Evolutionary conservation across 1,284 basidiomycete species (phyloP), one percentile per base, ranked within the genome.

Genomic region (Sanghuangporus sanghuang): DNA sequence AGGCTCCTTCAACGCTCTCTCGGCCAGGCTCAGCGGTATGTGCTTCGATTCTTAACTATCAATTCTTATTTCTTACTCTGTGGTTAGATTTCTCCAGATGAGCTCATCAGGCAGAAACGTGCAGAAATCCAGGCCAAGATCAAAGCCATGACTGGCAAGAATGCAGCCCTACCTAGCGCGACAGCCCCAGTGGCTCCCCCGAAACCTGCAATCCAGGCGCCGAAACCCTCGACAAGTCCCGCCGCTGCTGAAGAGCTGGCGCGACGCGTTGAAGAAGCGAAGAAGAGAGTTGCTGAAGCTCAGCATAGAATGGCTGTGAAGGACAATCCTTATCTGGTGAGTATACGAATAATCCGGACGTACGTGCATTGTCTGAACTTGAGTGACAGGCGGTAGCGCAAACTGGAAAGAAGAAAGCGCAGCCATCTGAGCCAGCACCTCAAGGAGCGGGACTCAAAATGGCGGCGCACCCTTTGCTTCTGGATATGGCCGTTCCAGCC

Each of bases 91-190:
- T 78, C 81, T 54, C 75, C 77, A 69, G 81, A 83, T 67, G 86
- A 83, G 53, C 79, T 90, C 69, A 90, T 92, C 64, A 85, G 86
- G 44, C 86, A 88, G 75, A 92, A 92, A 75, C 82, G 86, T 44
- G 93, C 93, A 9, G 92, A 94, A 75, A 86, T 96, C 63, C 83
- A 89, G 21, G 92, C 93, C 11, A 92, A 92, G 73, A 83, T 93
- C 61, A 92, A 92, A 11, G 85, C 85, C 6, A 88, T 95, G 80
- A 89, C 85, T 72, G 74, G 73, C 3, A 83, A 77, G 53, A 76
- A 78, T 9, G 73, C 79, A 0, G 67, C 74, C 1, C 69, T 74
- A 27, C 69, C 75, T 46, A 54, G 68, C 14, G 59, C 69, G n/a
- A 55, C 67, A 2, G 68, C 75, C 27, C 78, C 77, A 7, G 73